Evolutionary conservation across 495 filamentous ascomycete genomes (phyloP), one percentile per base, ranked within the genome.

Genomic region (Pyrenula massariospora): DNA sequence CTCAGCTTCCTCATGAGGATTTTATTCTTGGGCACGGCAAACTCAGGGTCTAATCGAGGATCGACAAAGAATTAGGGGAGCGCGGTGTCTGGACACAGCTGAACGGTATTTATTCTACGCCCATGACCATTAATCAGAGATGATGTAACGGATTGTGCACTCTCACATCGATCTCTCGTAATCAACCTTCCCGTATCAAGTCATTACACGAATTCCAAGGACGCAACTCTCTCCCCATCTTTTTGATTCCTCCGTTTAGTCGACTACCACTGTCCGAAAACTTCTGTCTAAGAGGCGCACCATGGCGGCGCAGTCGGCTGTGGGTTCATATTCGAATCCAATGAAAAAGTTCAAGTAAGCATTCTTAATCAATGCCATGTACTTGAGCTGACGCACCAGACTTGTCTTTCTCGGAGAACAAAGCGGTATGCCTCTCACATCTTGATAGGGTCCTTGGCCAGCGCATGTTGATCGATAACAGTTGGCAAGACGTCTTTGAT

Each of bases 341-440:
- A 72, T 98, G 76, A 98, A 98, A 87, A 98, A 98, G 70, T 98
- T 96, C 84, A 98, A 98, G 91, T 96, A 76, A 61, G 80, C 63
- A 59, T 53, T 24, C 47, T 1, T 22, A 0, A 1, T 21, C 15
- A 52, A 57, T 22, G 23, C 36, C 55, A 23, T 52, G 19, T 21
- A 54, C 60, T 64, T 53, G 68, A 60, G 56, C 63, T 69, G 54
- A 66, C 48, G 24, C 50, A 54, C 52, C 66, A 96, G 92, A 73
- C 76, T 98, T 61, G 93, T 98, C 50, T 98, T 98, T 66, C 76
- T 98, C 47, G 93, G 93, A 61, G 93, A 98, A 72, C 93, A 98
- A 71, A 96, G 91, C 70, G 93, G 92, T 96, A 89, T 70, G 81
- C 59, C 56, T 52, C 52, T 22, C 22, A 25, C 22, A 49, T 22